Evolutionary conservation across 225 moss, liverwort and hornwort species (phyloP).

Genomic region (Antitrichia curtipendula): DNA sequence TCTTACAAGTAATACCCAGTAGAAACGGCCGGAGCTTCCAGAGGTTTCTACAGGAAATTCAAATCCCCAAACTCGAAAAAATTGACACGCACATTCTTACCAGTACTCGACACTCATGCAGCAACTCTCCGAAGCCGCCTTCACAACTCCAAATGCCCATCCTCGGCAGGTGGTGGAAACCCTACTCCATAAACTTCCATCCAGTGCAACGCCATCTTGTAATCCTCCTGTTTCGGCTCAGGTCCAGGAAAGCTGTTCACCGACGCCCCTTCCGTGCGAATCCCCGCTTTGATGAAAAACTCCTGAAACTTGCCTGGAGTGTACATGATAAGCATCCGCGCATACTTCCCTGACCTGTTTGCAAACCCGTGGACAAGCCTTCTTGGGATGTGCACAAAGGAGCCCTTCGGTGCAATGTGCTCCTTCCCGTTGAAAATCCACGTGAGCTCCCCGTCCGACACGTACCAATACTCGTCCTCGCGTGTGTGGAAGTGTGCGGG

Average conservation of each 20-base stretch:
- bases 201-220: not conserved
- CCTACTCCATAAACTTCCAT: not conserved
- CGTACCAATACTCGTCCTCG: not conserved
- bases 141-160: not conserved
- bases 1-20: no score
- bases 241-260: not conserved
- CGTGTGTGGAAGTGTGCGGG: not conserved
- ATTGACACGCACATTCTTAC: not conserved
- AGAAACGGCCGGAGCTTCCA: not conserved
- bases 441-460: not conserved
- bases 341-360: not conserved
- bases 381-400: not conserved
- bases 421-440: not conserved
- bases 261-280: not conserved
- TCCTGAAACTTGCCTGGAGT: not conserved
- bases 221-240: not conserved
- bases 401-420: not conserved
- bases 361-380: not conserved
- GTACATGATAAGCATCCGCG: not conserved
- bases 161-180: not conserved
- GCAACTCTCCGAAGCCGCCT: not conserved
- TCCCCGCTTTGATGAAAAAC: not conserved
- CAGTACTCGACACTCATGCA: not conserved
- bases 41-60: not conserved
- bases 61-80: not conserved